Conservation (phyloP, 257 asterid species). For the Solanum raphanifolium region DNA sequence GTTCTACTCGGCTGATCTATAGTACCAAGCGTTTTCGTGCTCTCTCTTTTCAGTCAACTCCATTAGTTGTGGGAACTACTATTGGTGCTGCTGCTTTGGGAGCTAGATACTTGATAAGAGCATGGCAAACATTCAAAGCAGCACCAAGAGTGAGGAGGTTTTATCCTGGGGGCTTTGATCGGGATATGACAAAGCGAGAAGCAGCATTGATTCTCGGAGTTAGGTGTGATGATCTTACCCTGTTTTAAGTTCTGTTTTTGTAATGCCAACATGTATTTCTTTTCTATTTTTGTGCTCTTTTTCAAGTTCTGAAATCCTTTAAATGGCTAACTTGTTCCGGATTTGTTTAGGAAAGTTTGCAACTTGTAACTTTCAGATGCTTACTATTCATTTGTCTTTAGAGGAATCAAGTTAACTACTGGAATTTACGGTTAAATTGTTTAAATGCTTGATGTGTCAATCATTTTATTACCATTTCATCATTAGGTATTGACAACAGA, state of each 20-base stretch:
- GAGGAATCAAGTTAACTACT: not conserved
- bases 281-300: not conserved
- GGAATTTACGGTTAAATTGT: not conserved
- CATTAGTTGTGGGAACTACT: slow-evolving; percentile 29
- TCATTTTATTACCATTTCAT: not conserved
- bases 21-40: not conserved
- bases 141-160: slow-evolving; percentile 41
- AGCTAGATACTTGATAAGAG: slow-evolving; percentile 39
- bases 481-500: not conserved
- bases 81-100: slow-evolving; percentile 61
- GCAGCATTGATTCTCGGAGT: slow-evolving; percentile 80
- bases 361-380: not conserved
- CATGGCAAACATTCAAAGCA: slow-evolving; percentile 43
- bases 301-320: not conserved
- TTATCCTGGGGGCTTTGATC: slow-evolving; percentile 68
- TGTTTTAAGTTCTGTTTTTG: not conserved
- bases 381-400: not conserved
- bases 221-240: slow-evolving; percentile 21
- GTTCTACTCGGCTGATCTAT: not conserved
- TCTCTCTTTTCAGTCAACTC: slow-evolving; percentile 27
- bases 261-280: not conserved
- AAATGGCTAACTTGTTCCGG: not conserved
- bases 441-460: not conserved
- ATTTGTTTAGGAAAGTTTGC: not conserved
- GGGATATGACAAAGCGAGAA: slow-evolving; percentile 56